Conservation (phyloP, 108 stramenopile species). For the Mayamaea pseudoterrestris region DNA sequence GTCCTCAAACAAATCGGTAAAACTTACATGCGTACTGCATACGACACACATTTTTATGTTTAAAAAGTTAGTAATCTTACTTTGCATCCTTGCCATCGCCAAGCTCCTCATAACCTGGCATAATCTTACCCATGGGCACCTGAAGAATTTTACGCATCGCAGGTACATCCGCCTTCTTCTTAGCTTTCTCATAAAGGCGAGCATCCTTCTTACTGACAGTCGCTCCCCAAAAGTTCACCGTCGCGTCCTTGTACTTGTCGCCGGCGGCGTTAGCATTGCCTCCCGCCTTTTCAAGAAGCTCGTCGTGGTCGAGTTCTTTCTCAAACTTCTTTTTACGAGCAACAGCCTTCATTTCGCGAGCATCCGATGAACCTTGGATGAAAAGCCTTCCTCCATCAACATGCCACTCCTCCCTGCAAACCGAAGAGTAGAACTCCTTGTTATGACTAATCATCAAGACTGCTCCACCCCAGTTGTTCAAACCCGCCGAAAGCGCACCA, state of each 20-base stretch:
- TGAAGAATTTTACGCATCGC: slow-evolving; percentile 79
- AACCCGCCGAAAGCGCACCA: slow-evolving; percentile 84
- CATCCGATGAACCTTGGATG: slow-evolving; percentile 69
- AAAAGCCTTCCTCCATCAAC: slow-evolving; percentile 69
- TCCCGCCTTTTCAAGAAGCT: slow-evolving; percentile 61
- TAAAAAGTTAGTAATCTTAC: neutral
- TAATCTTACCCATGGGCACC: slow-evolving; percentile 74
- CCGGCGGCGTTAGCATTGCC: slow-evolving; percentile 72
- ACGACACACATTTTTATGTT: no score
- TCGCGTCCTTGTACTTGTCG: slow-evolving; percentile 85
- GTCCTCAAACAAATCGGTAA: no score
- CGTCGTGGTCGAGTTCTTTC: slow-evolving; percentile 57
- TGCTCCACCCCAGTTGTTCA: slow-evolving; percentile 93
- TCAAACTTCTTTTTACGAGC: slow-evolving; percentile 70
- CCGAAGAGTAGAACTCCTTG: slow-evolving; percentile 86
- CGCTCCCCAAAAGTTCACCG: slow-evolving; percentile 71
- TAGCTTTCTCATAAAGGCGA: slow-evolving; percentile 75
- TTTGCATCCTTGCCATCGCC: slow-evolving; percentile 55
- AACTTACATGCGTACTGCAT: no score
- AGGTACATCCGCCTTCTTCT: slow-evolving; percentile 79
- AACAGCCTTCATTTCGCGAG: slow-evolving; percentile 83
- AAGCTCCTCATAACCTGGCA: slow-evolving; percentile 84
- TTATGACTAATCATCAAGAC: slow-evolving; percentile 98
- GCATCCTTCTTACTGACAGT: slow-evolving; percentile 86
- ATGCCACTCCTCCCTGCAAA: slow-evolving; percentile 95